Evolutionary conservation across 169 alveolate species (phyloP).

Genomic region (Plasmodium berghei): DNA sequence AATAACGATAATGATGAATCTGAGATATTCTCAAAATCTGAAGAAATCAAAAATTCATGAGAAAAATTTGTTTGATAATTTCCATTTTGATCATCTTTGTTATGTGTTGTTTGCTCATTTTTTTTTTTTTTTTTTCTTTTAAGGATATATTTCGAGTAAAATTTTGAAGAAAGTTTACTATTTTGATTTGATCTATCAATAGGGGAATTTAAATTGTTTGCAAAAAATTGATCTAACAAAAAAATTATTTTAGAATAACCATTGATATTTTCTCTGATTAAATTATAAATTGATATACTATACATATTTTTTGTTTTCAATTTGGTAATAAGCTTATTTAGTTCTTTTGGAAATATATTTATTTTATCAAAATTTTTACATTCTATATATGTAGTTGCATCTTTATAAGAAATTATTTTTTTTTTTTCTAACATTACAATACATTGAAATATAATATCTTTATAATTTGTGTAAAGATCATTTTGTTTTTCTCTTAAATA

Average conservation of each 20-base stretch:
- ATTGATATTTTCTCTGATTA: conserved; percentile 37
- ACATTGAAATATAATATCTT: conserved; percentile 19
- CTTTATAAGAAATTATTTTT: conserved; percentile 30
- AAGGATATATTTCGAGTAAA: not conserved
- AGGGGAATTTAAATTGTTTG: not conserved
- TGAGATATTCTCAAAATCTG: no score
- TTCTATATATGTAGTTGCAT: conserved; percentile 51
- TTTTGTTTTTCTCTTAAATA: conserved; percentile 11
- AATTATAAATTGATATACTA: conserved; percentile 45
- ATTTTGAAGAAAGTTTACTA: conserved; percentile 1
- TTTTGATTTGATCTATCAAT: not conserved
- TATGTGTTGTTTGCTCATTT: not conserved
- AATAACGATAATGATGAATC: not conserved
- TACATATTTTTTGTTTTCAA: conserved; percentile 64
- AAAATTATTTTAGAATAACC: conserved; percentile 48
- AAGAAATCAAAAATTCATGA: no score
- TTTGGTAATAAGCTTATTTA: conserved; percentile 48
- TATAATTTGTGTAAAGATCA: conserved; percentile 15
- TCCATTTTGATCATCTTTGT: not conserved
- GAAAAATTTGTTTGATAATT: not conserved
- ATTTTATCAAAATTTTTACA: conserved; percentile 53
- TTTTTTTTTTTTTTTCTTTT: not conserved
- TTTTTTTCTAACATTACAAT: conserved; percentile 7
- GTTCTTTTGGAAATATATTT: conserved; percentile 37
- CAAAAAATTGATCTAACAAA: conserved; percentile 23